Evolutionary conservation across 2,329 filamentous ascomycete genomes (phyloP).

Genomic region (Truncatella angustata): DNA sequence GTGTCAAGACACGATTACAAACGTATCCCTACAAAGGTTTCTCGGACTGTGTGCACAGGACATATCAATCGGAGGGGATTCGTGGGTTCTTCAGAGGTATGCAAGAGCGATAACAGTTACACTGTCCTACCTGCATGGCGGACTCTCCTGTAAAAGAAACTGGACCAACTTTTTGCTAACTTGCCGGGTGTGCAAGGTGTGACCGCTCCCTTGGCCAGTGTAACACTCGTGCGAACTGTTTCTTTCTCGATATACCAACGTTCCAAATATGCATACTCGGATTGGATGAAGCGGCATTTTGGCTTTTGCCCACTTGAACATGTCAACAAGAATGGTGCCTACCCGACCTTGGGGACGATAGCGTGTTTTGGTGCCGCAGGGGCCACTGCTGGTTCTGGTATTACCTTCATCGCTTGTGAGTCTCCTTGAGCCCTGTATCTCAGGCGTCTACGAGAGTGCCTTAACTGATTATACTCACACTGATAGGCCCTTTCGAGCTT

Average conservation of each 20-base stretch:
- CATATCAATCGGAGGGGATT: slow-evolving; percentile 71
- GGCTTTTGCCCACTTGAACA: slow-evolving; percentile 69
- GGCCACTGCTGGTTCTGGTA: slow-evolving; percentile 74
- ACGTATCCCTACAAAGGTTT: slow-evolving; percentile 78
- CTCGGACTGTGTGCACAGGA: slow-evolving; percentile 70
- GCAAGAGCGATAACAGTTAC: slow-evolving; percentile 18
- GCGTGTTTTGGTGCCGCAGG: slow-evolving; percentile 76
- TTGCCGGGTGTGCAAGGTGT: slow-evolving; percentile 52
- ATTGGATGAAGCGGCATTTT: slow-evolving; percentile 66
- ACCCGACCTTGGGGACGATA: slow-evolving; percentile 71
- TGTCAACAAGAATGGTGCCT: slow-evolving; percentile 67
- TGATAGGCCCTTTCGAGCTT: slow-evolving; percentile 74
- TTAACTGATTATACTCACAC: slow-evolving; percentile 6
- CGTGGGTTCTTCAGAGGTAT: slow-evolving; percentile 79
- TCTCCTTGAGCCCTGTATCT: no score
- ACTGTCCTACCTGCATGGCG: no score
- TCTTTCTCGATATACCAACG: slow-evolving; percentile 79
- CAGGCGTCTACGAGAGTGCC: no score
- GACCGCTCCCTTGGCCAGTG: slow-evolving; percentile 74
- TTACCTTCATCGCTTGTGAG: slow-evolving; percentile 76
- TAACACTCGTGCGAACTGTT: slow-evolving; percentile 73
- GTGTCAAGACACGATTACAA: slow-evolving; percentile 88
- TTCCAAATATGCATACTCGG: slow-evolving; percentile 71
- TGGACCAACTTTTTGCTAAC: slow-evolving; percentile 18
- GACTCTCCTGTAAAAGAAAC: no score